A percentile compares a stretch with the other conserved stretches of the same genome.
These are phyloP conservation scores for Sporisorium exsertum DNA, from an alignment of 1,284 basidiomycete species.

Conservation along the genomic window DNA sequence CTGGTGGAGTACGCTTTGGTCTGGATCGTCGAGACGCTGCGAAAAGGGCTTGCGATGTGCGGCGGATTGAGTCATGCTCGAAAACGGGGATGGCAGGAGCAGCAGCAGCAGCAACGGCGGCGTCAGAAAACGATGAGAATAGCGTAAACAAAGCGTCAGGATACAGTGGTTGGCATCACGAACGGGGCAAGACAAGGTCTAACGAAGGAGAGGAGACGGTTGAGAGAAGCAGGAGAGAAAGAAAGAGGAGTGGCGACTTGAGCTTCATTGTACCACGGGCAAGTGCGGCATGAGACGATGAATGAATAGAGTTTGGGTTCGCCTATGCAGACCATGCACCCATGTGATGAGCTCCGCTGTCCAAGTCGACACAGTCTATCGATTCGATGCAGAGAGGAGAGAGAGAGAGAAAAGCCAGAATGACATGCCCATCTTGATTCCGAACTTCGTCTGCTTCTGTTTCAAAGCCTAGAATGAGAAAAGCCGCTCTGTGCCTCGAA, in stretches of 20 bases:
- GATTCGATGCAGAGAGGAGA: no score
- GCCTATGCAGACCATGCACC: no score
- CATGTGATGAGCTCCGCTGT: no score
- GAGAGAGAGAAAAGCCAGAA: no score
- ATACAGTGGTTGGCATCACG: not conserved
- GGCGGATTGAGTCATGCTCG: constrained; percentile 18
- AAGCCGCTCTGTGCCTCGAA: no score
- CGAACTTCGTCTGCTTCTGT: no score
- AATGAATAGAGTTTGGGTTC: not conserved
- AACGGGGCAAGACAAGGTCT: not conserved
- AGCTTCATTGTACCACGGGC: not conserved
- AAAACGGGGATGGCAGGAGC: not conserved
- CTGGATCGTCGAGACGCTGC: constrained; percentile 26
- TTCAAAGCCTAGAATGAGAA: no score
- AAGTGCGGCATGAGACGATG: not conserved
- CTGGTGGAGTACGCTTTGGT: constrained; percentile 4
- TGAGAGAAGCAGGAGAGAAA: not conserved
- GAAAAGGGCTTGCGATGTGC: constrained; percentile 17
- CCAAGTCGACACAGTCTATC: no score
- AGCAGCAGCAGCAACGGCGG: not conserved
- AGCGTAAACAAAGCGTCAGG: not conserved
- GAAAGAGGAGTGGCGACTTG: not conserved
- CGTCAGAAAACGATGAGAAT: not conserved
- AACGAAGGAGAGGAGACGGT: not conserved
- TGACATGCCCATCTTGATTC: no score